phyloP scores from a whole-genome alignment of 352 stramenopile genomes.

The Aphanomyces cochlioides region DNA sequence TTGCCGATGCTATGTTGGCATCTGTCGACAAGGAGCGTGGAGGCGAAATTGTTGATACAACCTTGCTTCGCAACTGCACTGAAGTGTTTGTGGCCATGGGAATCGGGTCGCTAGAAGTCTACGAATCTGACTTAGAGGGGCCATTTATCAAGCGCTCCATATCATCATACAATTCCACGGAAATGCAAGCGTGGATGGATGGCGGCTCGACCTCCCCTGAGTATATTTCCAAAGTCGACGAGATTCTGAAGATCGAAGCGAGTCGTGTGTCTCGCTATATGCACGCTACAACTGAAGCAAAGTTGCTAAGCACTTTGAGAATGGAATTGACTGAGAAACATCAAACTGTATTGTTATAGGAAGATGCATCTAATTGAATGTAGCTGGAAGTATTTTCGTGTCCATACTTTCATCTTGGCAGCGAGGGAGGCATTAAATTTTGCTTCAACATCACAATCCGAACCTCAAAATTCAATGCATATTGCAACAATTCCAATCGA shows the following conservation, averaged over 20 bases:
- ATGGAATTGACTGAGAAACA: constrained; percentile 93
- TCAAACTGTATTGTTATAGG: constrained; percentile 96
- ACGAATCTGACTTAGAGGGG: constrained; percentile 93
- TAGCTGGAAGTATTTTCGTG: too few species aligned
- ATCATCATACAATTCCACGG: constrained; percentile 91
- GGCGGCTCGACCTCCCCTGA: constrained; percentile 94
- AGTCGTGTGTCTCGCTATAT: constrained; percentile 94
- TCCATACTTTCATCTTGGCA: too few species aligned
- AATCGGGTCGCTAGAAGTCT: constrained; percentile 94
- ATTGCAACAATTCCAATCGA: too few species aligned
- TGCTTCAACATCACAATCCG: too few species aligned
- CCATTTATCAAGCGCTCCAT: constrained; percentile 90
- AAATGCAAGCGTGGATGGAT: constrained; percentile 96
- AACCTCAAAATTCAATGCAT: too few species aligned
- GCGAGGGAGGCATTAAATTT: too few species aligned
- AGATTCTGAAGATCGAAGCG: constrained; percentile 73
- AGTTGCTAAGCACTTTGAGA: constrained; percentile 92
- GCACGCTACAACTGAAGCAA: constrained; percentile 93
- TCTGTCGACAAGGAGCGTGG: constrained; percentile 98
- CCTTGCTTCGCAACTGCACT: constrained; percentile 94
- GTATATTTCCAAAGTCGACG: constrained; percentile 96
- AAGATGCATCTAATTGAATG: constrained; percentile 94
- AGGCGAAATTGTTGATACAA: constrained; percentile 96
- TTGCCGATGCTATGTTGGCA: constrained; percentile 89
- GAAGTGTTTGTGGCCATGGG: constrained; percentile 99